Evolutionary conservation across 202 grass and related monocot genomes (phyloP).

Genomic region (Dendrocalamus latiflorus): DNA sequence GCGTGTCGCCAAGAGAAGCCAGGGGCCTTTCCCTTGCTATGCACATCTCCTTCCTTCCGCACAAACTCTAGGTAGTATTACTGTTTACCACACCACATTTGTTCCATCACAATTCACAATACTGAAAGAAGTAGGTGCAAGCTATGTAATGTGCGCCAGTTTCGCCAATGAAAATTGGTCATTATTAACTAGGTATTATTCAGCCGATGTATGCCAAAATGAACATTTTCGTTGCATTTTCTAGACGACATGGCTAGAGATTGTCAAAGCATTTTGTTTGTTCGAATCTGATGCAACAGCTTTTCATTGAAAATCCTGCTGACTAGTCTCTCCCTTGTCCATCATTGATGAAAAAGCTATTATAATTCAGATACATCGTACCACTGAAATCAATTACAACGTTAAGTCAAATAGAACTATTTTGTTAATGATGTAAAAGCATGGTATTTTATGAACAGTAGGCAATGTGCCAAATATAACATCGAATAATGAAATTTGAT

Average conservation of each 20-base stretch:
- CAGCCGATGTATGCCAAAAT: not conserved
- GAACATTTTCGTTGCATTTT: not conserved
- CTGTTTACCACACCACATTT: not conserved
- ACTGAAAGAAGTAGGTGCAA: not conserved
- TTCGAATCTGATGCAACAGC: rapidly evolving
- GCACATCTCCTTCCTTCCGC: not conserved
- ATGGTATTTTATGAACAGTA: not conserved
- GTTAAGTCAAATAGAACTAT: too few relatives aligned
- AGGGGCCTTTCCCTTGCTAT: not conserved
- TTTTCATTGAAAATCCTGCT: not conserved
- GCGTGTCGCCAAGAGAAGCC: not conserved
- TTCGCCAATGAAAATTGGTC: not conserved
- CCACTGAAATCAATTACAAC: not conserved
- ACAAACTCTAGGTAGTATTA: constrained; percentile 14
- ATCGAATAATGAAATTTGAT: not conserved
- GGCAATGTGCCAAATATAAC: not conserved
- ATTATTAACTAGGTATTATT: not conserved
- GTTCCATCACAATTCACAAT: not conserved
- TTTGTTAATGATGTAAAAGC: not conserved
- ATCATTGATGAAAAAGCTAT: not conserved
- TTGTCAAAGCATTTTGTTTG: not conserved
- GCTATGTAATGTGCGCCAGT: not conserved
- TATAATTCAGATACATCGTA: not conserved
- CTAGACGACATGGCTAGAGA: not conserved
- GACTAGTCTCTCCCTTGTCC: not conserved